Conservation (phyloP, 495 filamentous ascomycete species). For the Lophiotrema nucula region DNA sequence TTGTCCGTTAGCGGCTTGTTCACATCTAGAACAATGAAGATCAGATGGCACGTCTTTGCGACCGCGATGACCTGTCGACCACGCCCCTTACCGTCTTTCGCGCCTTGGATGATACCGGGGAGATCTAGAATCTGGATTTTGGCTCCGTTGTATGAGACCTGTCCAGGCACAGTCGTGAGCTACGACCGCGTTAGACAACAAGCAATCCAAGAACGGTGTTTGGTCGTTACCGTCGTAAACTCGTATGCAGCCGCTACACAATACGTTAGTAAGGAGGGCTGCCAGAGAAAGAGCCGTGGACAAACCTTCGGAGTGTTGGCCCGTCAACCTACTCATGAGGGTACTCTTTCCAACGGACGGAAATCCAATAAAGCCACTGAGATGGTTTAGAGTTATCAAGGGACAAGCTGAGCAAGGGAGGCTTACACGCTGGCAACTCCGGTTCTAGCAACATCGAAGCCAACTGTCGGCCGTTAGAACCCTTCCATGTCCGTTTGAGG, state of each 20-base stretch:
- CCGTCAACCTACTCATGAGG: constrained; percentile 89
- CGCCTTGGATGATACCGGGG: constrained; percentile 97
- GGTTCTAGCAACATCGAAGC: constrained; percentile 97
- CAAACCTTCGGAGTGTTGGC: constrained; percentile 86
- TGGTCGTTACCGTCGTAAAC: constrained; percentile 74
- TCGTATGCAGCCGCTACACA: constrained; percentile 83
- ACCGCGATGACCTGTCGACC: constrained; percentile 98
- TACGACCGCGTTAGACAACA: constrained; percentile 27
- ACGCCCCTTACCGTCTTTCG: constrained; percentile 97
- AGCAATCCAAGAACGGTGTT: neutral
- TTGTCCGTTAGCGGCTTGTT: constrained; percentile 98
- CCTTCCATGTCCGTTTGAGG: neutral
- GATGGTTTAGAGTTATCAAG: neutral
- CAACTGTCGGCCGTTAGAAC: constrained; percentile 50
- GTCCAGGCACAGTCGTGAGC: constrained; percentile 93
- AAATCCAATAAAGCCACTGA: constrained; percentile 65
- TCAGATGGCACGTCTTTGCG: constrained; percentile 96
- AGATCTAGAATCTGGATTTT: constrained; percentile 99
- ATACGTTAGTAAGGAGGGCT: constrained; percentile 2
- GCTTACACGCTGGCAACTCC: constrained; percentile 94
- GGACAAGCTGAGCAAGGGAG: neutral
- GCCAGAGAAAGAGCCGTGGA: neutral
- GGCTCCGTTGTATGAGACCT: constrained; percentile 94
- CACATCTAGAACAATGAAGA: constrained; percentile 98
- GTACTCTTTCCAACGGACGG: constrained; percentile 98